Evolutionary conservation across 805 yeast genomes (phyloP), one percentile per base, ranked within the genome.

Genomic region (Candida namnaoensis): DNA sequence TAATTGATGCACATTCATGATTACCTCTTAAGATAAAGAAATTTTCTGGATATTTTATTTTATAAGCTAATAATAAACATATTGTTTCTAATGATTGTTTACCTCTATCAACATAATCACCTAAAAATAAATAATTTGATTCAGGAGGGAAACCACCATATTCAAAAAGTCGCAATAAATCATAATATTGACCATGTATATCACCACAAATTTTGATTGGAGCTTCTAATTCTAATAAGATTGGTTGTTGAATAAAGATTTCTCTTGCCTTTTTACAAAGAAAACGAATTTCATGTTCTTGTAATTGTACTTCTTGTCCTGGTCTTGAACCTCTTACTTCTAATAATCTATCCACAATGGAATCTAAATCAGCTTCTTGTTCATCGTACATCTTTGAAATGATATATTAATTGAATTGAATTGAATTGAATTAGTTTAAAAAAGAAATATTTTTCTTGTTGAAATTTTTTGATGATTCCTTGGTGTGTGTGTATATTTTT

Each of bases 141-240:
- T 93, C 98, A 11, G 99, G 99, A 2, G 99, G 99, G 74, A 93
- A 91, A 3, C 98, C 99, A 56, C 99, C 98, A 60, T 91, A 91
- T 70, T 93, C 98, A 58, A 91, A 91, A 55, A 91, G 76, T 66
- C 99, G 83, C 62, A 91, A 75, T 56, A 91, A 77, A 66, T 91
- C 99, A 61, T 91, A 91, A 67, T 93, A 91, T 68, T 91, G 99
- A 44, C 99, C 99, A 65, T 91, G 99, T 58, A 91, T 93, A 65
- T 91, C 99, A 65, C 99, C 99, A 69, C 96, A 88, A 45, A 84
- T 84, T 69, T 54, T 90, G 57, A 91, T 91, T 43, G 99, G 99
- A 19, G 99, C 98, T 66, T 93, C 98, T 53, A 91, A 75, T 64
- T 91, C 99, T 56, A 91, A 72, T 52, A 91, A 71, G 53, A 93